These are phyloP conservation scores for Ilex paraguariensis DNA, from an alignment of 305 asterid genomes.

Conservation along the genomic window DNA sequence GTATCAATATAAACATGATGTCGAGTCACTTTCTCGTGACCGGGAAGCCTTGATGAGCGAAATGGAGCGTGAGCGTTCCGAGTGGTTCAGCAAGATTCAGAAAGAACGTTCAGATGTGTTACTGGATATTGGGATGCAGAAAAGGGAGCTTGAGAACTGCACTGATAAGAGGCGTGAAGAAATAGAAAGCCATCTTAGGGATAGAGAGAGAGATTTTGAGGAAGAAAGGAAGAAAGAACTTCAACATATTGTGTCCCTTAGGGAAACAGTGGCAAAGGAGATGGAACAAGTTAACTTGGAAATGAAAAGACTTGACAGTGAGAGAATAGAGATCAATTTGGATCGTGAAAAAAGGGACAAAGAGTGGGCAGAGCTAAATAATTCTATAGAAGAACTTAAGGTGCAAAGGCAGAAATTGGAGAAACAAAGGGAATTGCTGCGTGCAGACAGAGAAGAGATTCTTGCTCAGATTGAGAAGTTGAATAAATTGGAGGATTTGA, in stretches of 20 bases:
- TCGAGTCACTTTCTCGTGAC: conserved; percentile 70
- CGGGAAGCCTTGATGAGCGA: conserved; percentile 75
- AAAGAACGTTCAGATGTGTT: conserved; percentile 72
- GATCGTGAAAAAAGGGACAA: conserved; percentile 79
- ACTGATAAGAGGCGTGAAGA: conserved; percentile 78
- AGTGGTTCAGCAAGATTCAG: conserved; percentile 76
- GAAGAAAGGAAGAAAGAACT: conserved; percentile 69
- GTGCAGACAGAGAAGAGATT: conserved; percentile 77
- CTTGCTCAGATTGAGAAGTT: conserved; percentile 67
- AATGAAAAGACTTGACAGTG: conserved; percentile 68
- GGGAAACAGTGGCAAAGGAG: conserved; percentile 61
- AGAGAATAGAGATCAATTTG: conserved; percentile 60
- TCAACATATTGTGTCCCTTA: conserved; percentile 49
- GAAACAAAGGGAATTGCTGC: conserved; percentile 86
- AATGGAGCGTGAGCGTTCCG: conserved; percentile 60
- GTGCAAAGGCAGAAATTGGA: conserved; percentile 81
- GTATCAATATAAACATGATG: conserved; percentile 59
- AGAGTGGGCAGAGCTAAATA: conserved; percentile 83
- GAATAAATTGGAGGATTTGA: conserved; percentile 73
- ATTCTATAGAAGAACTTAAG: conserved; percentile 72
- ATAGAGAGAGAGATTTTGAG: conserved; percentile 68
- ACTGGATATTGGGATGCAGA: conserved; percentile 70
- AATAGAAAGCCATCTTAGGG: conserved; percentile 62
- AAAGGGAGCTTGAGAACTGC: conserved; percentile 67
- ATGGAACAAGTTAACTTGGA: conserved; percentile 71